These are phyloP conservation scores for Colletotrichum liaoningense DNA, from an alignment of 2,329 filamentous ascomycete species.

Conservation along the genomic window DNA sequence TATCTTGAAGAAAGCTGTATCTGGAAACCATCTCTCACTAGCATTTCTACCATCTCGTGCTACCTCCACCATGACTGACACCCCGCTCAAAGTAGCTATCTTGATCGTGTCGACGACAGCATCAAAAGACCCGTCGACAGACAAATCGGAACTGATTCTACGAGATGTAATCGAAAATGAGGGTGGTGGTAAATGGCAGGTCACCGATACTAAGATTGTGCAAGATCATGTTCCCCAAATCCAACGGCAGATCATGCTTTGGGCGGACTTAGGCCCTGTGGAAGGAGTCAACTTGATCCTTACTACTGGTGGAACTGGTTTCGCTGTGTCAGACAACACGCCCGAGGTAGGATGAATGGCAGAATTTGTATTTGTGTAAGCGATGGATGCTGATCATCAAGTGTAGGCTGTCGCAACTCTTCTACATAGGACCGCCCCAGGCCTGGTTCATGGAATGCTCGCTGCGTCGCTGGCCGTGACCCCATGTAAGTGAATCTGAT, in stretches of 20 bases:
- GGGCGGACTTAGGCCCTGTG: slow-evolving; percentile 73
- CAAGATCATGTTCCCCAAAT: slow-evolving; percentile 81
- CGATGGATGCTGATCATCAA: not conserved
- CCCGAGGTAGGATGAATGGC: slow-evolving; percentile 74
- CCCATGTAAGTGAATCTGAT: slow-evolving; percentile 75
- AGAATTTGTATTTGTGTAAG: too few species aligned
- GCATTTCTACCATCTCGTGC: not conserved
- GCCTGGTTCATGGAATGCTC: slow-evolving; percentile 96
- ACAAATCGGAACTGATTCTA: slow-evolving; percentile 77
- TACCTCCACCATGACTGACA: slow-evolving; percentile 47
- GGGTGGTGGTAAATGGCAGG: slow-evolving; percentile 77
- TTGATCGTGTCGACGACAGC: slow-evolving; percentile 94
- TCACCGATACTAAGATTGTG: slow-evolving; percentile 79
- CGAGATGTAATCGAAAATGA: slow-evolving; percentile 75
- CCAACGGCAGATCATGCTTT: slow-evolving; percentile 76
- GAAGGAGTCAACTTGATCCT: slow-evolving; percentile 79
- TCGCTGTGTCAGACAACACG: slow-evolving; percentile 85
- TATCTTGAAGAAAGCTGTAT: not conserved
- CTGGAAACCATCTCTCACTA: too few species aligned
- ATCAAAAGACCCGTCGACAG: slow-evolving; percentile 79
- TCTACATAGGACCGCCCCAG: slow-evolving; percentile 86
- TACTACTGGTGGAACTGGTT: slow-evolving; percentile 93
- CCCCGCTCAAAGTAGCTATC: slow-evolving; percentile 76
- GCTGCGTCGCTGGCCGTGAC: slow-evolving; percentile 86
- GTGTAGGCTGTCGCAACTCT: slow-evolving; percentile 79